Conservation (phyloP, 805 yeast species). For the Wickerhamiella qilinensis region DNA sequence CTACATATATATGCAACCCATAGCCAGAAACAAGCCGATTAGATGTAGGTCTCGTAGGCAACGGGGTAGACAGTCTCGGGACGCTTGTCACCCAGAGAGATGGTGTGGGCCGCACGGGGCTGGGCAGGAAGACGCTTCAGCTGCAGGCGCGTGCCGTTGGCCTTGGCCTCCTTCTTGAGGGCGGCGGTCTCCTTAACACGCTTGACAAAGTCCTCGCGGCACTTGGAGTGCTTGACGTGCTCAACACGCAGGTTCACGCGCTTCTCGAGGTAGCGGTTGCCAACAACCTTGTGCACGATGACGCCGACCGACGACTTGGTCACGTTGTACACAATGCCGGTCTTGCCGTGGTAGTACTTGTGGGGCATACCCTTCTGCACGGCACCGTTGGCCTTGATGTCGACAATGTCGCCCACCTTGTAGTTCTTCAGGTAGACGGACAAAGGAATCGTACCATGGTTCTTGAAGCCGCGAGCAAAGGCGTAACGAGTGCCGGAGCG, state of each 20-base stretch:
- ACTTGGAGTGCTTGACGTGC: constrained; percentile 98
- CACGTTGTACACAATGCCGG: constrained; percentile 97
- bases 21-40: constrained; percentile 22
- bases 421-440: constrained; percentile 94
- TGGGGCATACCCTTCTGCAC: constrained; percentile 99
- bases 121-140: constrained; percentile 97
- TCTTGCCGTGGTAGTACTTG: constrained; percentile 99
- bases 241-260: constrained; percentile 97
- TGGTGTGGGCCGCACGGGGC: constrained; percentile 87
- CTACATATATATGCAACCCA: not conserved
- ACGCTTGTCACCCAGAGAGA: constrained; percentile 63
- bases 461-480: constrained; percentile 99
- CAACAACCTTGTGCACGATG: constrained; percentile 94
- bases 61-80: constrained; percentile 98
- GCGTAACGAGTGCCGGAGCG: constrained; percentile 99
- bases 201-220: constrained; percentile 97
- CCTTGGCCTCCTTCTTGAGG: constrained; percentile 86
- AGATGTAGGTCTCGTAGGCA: constrained; percentile 99
- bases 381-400: constrained; percentile 98
- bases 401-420: constrained; percentile 98
- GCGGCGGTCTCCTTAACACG: constrained; percentile 97
- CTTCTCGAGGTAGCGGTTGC: constrained; percentile 98
- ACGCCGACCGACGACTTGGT: constrained; percentile 98
- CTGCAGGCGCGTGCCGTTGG: constrained; percentile 73
- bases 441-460: constrained; percentile 87